Evolutionary conservation across 2,329 filamentous ascomycete species (phyloP).

Genomic region (Pseudogymnoascus sp.): DNA sequence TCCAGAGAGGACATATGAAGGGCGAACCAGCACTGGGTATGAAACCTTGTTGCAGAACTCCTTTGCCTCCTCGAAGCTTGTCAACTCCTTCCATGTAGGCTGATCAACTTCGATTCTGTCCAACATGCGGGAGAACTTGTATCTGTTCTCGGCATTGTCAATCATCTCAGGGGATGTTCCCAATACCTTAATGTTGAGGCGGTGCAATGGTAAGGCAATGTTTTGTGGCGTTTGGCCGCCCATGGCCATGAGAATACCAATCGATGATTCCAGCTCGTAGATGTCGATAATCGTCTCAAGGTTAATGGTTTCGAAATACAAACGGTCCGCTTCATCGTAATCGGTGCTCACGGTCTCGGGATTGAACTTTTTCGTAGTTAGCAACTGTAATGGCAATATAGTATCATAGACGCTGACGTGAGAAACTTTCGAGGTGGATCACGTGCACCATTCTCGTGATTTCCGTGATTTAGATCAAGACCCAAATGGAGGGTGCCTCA

Average conservation of each 20-base stretch:
- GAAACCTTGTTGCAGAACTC: slow-evolving; percentile 81
- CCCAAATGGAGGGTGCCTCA: neutral
- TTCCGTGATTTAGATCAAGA: neutral
- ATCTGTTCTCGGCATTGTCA: slow-evolving; percentile 91
- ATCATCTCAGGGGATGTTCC: slow-evolving; percentile 99
- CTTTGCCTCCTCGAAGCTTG: slow-evolving; percentile 84
- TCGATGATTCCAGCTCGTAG: slow-evolving; percentile 77
- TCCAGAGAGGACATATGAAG: slow-evolving; percentile 93
- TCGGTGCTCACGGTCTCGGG: slow-evolving; percentile 86
- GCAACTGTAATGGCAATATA: neutral
- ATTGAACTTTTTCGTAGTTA: slow-evolving; percentile 49
- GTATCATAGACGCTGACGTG: slow-evolving; percentile 12
- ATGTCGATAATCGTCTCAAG: slow-evolving; percentile 88
- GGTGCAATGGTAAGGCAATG: slow-evolving; percentile 82
- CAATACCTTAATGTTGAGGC: slow-evolving; percentile 83
- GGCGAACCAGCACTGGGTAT: slow-evolving; percentile 90
- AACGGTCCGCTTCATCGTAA: slow-evolving; percentile 85
- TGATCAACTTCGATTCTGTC: slow-evolving; percentile 93
- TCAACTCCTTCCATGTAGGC: slow-evolving; percentile 95
- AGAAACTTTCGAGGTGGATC: neutral
- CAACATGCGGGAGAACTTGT: slow-evolving; percentile 98
- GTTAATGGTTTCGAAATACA: slow-evolving; percentile 96
- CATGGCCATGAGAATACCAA: slow-evolving; percentile 88
- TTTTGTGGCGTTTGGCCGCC: slow-evolving; percentile 97
- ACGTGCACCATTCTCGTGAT: neutral